These are phyloP conservation scores for Euphrasia arctica DNA, from an alignment of 305 asterid genomes.

Conservation along the genomic window DNA sequence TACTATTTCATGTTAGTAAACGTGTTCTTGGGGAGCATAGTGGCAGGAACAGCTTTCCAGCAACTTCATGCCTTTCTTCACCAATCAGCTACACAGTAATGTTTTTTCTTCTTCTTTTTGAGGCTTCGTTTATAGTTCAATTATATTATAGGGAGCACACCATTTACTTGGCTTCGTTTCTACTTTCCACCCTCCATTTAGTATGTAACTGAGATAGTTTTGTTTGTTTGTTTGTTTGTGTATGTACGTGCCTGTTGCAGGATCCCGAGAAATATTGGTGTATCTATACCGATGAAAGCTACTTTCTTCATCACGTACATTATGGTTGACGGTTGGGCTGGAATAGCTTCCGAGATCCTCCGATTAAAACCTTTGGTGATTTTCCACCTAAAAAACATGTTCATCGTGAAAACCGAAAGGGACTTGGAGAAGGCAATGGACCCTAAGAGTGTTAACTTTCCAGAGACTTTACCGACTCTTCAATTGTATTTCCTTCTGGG, in stretches of 20 bases:
- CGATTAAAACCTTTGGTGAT: slow-evolving; percentile 64
- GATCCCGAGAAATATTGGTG: slow-evolving; percentile 86
- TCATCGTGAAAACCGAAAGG: slow-evolving; percentile 76
- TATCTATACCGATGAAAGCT: slow-evolving; percentile 91
- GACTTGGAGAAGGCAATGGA: slow-evolving; percentile 78
- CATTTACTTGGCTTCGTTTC: background rate
- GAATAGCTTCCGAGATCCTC: slow-evolving; percentile 83
- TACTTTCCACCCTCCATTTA: background rate
- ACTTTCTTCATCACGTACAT: slow-evolving; percentile 79
- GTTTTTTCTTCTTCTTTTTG: slow-evolving; percentile 7
- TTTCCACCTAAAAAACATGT: slow-evolving; percentile 72
- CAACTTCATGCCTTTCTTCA: slow-evolving; percentile 89
- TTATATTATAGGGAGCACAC: too few species aligned
- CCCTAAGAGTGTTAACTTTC: slow-evolving; percentile 70
- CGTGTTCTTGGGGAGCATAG: slow-evolving; percentile 95
- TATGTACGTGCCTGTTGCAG: slow-evolving; percentile 29
- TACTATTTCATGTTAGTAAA: slow-evolving; percentile 91
- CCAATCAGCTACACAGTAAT: slow-evolving; percentile 82
- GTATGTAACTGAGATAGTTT: background rate
- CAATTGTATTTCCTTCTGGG: slow-evolving; percentile 84
- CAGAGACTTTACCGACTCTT: slow-evolving; percentile 76
- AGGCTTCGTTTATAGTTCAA: too few species aligned
- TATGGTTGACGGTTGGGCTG: slow-evolving; percentile 97
- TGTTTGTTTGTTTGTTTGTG: too few species aligned
- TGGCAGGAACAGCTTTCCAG: slow-evolving; percentile 90